These are phyloP conservation scores for Aspergillus awamori DNA, from an alignment of 2,329 filamentous ascomycete species.

Conservation along the genomic window DNA sequence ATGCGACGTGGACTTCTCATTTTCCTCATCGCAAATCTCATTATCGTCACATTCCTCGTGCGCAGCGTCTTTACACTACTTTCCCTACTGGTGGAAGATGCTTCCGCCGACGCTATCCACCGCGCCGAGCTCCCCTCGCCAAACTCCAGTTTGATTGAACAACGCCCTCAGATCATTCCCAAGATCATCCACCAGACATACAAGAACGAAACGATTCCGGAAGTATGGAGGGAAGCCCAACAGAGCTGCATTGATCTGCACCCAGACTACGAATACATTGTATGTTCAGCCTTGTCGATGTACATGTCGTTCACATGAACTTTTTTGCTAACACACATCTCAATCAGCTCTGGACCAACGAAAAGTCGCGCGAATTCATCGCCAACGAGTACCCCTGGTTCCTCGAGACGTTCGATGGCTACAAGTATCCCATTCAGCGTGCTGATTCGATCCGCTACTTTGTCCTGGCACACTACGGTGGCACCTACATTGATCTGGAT, in stretches of 20 bases:
- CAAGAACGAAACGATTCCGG: constrained; percentile 69
- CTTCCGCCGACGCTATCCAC: constrained; percentile 67
- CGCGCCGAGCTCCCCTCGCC: constrained; percentile 67
- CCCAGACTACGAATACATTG: constrained; percentile 73
- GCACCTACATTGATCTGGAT: constrained; percentile 80
- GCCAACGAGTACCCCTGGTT: constrained; percentile 76
- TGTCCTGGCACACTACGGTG: constrained; percentile 73
- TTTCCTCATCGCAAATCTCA: constrained; percentile 66
- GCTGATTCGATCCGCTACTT: constrained; percentile 82
- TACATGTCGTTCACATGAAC: neutral
- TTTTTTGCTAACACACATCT: constrained; percentile 22
- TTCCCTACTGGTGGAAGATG: constrained; percentile 69
- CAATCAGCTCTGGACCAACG: constrained; percentile 73
- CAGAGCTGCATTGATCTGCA: constrained; percentile 69
- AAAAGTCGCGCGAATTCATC: constrained; percentile 70
- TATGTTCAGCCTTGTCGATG: constrained; percentile 37
- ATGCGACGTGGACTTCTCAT: constrained; percentile 65
- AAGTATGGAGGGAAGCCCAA: constrained; percentile 66
- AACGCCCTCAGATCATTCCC: constrained; percentile 65
- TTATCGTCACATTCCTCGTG: constrained; percentile 66
- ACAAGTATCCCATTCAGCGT: constrained; percentile 74
- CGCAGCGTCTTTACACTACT: constrained; percentile 72
- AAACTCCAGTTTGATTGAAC: constrained; percentile 61
- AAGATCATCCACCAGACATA: constrained; percentile 81
- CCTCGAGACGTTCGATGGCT: constrained; percentile 71